These are phyloP conservation scores for Tricholoma sp. DNA, from an alignment of 768 basidiomycete species.

Conservation along the genomic window DNA sequence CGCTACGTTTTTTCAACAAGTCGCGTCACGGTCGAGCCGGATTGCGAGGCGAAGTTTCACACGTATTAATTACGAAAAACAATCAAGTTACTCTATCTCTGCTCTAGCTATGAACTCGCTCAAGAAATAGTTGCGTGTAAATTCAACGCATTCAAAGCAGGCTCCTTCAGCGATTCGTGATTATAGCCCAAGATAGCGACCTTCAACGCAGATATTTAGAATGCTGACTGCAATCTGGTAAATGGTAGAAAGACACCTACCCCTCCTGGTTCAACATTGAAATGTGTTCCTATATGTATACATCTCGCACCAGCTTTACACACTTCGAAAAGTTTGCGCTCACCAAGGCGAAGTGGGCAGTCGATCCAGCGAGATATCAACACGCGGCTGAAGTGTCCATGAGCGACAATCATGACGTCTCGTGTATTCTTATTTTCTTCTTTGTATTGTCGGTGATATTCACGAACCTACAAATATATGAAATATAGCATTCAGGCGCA, in stretches of 20 bases:
- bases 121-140: conserved; percentile 42
- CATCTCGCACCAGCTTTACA: conserved; percentile 1
- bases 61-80: neutral
- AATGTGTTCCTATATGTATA: conserved; percentile 54
- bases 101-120: neutral
- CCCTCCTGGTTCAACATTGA: conserved; percentile 82
- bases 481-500: neutral
- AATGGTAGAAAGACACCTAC: conserved; percentile 32
- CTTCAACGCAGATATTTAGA: conserved; percentile 30
- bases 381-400: conserved; percentile 78
- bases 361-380: conserved; percentile 81
- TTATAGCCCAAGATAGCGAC: conserved; percentile 81
- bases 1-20: neutral
- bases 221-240: neutral
- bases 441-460: conserved; percentile 65
- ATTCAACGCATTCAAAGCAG: conserved; percentile 71
- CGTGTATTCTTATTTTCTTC: conserved; percentile 63
- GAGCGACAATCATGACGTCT: conserved; percentile 87
- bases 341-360: conserved; percentile 49
- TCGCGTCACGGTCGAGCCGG: neutral
- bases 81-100: neutral
- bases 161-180: conserved; percentile 73
- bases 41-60: neutral
- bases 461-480: conserved; percentile 48
- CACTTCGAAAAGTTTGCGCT: neutral